These are phyloP conservation scores for Diversispora epigaea DNA, from an alignment of 192 early-diverging fungal species.

Conservation along the genomic window DNA sequence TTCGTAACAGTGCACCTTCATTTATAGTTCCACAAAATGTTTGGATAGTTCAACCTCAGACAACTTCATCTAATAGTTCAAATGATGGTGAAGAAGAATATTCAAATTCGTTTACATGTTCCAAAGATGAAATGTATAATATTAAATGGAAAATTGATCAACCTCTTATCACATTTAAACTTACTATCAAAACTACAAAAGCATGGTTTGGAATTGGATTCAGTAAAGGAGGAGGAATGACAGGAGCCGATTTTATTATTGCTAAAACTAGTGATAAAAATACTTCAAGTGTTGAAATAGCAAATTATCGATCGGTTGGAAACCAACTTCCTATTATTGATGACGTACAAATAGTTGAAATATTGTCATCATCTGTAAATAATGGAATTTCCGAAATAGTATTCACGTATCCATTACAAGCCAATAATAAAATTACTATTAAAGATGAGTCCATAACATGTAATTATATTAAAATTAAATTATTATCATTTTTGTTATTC, in stretches of 20 bases:
- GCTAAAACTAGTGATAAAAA: background rate
- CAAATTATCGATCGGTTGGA: constrained; percentile 7
- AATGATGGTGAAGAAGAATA: background rate
- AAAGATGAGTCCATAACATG: background rate
- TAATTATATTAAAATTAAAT: background rate
- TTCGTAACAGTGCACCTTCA: background rate
- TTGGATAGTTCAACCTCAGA: constrained; percentile 2
- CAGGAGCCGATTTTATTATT: constrained; percentile 11
- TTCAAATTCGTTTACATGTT: background rate
- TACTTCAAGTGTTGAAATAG: background rate
- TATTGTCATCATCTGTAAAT: no score
- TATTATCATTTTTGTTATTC: background rate
- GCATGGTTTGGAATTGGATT: constrained; percentile 20
- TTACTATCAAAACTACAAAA: background rate
- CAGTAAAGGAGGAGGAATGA: constrained; percentile 6
- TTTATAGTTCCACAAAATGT: background rate
- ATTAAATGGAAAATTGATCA: constrained; percentile 3
- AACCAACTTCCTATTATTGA: background rate
- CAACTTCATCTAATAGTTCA: background rate
- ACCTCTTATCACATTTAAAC: background rate
- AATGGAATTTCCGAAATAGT: background rate
- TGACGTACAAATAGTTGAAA: background rate
- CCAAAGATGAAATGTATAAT: background rate
- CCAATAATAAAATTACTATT: background rate
- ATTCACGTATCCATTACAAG: background rate